A percentile compares a stretch with the other conserved stretches of the same genome.
Evolutionary conservation across 495 filamentous ascomycete genomes (phyloP).

Genomic region (Neurospora terricola): DNA sequence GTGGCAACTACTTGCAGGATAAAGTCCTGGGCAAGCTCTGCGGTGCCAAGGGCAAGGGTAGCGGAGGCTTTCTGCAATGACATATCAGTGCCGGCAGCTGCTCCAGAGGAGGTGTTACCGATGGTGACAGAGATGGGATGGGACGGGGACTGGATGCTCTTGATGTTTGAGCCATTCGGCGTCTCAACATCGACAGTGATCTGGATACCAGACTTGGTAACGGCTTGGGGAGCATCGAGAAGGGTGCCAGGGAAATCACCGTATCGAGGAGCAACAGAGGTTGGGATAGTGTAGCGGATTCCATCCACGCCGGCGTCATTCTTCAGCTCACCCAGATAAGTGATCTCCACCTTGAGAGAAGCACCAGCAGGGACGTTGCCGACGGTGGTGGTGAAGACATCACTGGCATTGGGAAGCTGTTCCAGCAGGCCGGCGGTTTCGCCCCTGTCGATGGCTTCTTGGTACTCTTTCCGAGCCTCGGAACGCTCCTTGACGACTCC

Average conservation of each 20-base stretch:
- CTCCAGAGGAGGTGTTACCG: constrained; percentile 42
- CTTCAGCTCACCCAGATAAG: constrained; percentile 58
- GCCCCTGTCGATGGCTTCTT: constrained; percentile 44
- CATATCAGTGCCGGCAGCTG: constrained; percentile 30
- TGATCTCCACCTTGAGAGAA: constrained; percentile 46
- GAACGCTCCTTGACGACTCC: constrained; percentile 53
- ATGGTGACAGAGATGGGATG: constrained; percentile 56
- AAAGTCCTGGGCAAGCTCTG: constrained; percentile 42
- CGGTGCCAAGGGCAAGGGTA: constrained; percentile 39
- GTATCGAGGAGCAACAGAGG: constrained; percentile 52
- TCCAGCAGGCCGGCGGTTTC: constrained; percentile 53
- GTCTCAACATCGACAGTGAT: constrained; percentile 53
- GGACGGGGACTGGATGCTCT: constrained; percentile 51
- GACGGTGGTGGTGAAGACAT: constrained; percentile 55
- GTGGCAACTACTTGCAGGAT: constrained; percentile 46
- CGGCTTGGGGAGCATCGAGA: constrained; percentile 4
- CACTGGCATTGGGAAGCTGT: constrained; percentile 44
- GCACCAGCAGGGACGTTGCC: constrained; percentile 51
- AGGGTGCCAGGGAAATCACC: constrained; percentile 33
- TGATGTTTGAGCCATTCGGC: constrained; percentile 43
- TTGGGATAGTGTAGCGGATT: constrained; percentile 55
- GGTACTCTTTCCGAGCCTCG: constrained; percentile 43
- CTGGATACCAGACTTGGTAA: constrained; percentile 34
- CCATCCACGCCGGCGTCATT: constrained; percentile 53
- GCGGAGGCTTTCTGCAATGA: constrained; percentile 49